Percentiles rank a stretch among this genome's conserved stretches.
These are phyloP conservation scores for Fusarium sp. DNA, from an alignment of 2,329 filamentous ascomycete genomes.

Conservation along the genomic window DNA sequence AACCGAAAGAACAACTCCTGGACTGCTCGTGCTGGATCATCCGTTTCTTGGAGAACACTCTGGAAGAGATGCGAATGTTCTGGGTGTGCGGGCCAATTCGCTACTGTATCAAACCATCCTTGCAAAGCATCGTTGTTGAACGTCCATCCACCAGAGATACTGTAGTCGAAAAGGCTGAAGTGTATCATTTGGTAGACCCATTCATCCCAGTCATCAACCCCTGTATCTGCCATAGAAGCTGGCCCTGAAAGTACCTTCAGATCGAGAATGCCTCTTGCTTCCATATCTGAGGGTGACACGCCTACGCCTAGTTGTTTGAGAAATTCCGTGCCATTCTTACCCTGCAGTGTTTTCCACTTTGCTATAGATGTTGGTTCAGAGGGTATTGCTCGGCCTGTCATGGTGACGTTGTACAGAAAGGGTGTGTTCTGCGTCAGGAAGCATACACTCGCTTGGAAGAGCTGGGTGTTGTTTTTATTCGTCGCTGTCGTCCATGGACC, in stretches of 20 bases:
- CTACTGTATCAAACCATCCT: rapidly evolving
- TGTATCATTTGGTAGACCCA: not conserved
- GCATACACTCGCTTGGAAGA: not conserved
- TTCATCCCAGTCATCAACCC: not conserved
- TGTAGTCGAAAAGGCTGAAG: not conserved
- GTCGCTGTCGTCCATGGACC: not conserved
- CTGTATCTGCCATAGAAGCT: not conserved
- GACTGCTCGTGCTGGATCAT: not conserved
- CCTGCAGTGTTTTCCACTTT: not conserved
- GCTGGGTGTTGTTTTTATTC: not conserved
- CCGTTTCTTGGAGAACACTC: not conserved
- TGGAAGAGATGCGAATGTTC: constrained; percentile 13
- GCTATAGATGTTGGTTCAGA: not conserved
- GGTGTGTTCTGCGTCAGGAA: not conserved
- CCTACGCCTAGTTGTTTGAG: not conserved
- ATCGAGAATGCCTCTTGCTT: not conserved
- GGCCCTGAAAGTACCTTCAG: not conserved
- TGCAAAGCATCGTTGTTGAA: not conserved
- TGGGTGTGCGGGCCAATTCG: not conserved
- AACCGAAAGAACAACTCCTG: not conserved
- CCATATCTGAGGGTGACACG: rapidly evolving
- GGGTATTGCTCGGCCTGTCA: not conserved
- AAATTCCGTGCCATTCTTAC: not conserved
- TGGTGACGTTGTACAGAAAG: constrained; percentile 2
- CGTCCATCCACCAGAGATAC: not conserved